A percentile compares a stretch with the other conserved stretches of the same genome.
These are phyloP conservation scores for Aspergillus costaricaensis DNA, from an alignment of 2,329 filamentous ascomycete genomes.

Conservation along the genomic window DNA sequence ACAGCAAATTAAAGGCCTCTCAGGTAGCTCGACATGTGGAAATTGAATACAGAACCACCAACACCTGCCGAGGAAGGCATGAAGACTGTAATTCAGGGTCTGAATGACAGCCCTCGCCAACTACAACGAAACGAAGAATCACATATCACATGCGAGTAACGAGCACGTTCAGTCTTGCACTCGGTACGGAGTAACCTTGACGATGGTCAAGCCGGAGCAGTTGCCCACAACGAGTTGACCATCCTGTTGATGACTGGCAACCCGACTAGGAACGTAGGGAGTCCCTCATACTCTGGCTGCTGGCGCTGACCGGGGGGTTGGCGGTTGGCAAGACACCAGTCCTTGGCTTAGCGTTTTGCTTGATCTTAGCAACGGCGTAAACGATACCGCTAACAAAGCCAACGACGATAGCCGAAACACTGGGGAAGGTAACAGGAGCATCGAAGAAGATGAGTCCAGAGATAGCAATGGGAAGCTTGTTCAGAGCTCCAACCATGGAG, in stretches of 20 bases:
- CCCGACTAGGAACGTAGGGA: conserved; percentile 66
- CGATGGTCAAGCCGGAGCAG: neutral
- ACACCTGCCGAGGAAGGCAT: conserved; percentile 25
- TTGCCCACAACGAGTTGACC: neutral
- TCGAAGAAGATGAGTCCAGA: conserved; percentile 94
- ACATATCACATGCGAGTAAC: conserved; percentile 30
- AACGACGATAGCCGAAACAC: conserved; percentile 85
- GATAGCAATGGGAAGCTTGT: conserved; percentile 95
- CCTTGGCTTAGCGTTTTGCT: conserved; percentile 69
- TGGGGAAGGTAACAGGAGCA: conserved; percentile 87
- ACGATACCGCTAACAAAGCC: conserved; percentile 92
- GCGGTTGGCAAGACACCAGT: conserved; percentile 67
- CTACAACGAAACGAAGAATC: conserved; percentile 32
- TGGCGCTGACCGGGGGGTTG: conserved; percentile 79
- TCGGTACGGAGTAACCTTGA: neutral
- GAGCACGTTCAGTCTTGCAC: conserved; percentile 2
- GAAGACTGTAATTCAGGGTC: conserved; percentile 17
- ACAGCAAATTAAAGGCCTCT: neutral
- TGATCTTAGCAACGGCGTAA: conserved; percentile 83
- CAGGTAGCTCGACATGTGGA: conserved; percentile 1
- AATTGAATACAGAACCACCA: conserved; percentile 26
- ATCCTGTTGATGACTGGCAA: neutral
- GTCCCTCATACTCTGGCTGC: conserved; percentile 86
- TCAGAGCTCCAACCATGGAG: conserved; percentile 96
- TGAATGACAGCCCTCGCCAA: conserved; percentile 13